phyloP scores from a whole-genome alignment of 495 filamentous ascomycete species.

The Aspergillus saccharolyticus region DNA sequence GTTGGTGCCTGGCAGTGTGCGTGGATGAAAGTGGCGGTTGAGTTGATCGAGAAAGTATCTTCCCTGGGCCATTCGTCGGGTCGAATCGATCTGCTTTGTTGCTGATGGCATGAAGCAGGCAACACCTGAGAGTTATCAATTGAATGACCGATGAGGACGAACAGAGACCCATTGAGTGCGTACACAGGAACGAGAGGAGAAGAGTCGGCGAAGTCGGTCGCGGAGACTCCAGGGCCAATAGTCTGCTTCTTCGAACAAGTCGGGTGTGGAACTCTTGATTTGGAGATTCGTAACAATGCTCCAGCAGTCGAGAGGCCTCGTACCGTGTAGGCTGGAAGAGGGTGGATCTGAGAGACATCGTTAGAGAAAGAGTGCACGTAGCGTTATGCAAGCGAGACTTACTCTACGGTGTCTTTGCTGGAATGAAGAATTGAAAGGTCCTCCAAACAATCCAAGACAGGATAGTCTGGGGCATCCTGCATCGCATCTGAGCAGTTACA shows the following conservation, averaged over 20 bases:
- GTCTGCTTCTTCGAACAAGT: background rate
- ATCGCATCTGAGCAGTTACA: background rate
- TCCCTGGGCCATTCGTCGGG: background rate
- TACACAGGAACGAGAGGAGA: background rate
- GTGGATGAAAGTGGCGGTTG: background rate
- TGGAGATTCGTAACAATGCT: background rate
- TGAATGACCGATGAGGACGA: background rate
- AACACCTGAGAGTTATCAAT: background rate
- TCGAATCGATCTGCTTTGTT: background rate
- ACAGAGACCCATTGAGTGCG: background rate
- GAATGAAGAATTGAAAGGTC: background rate
- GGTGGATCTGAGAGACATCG: background rate
- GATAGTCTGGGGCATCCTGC: background rate
- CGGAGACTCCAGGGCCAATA: background rate
- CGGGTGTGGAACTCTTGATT: constrained; percentile 1
- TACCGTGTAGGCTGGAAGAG: background rate
- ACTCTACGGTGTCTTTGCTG: background rate
- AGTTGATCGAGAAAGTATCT: background rate
- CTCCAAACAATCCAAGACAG: background rate
- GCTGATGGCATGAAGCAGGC: constrained; percentile 1
- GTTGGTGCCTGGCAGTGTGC: background rate
- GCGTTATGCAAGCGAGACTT: background rate
- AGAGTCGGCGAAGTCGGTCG: background rate
- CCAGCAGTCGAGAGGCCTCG: background rate
- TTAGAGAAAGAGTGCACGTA: background rate